Conservation (phyloP, 2,329 filamentous ascomycete genomes). For the Westerdykella sp. region DNA sequence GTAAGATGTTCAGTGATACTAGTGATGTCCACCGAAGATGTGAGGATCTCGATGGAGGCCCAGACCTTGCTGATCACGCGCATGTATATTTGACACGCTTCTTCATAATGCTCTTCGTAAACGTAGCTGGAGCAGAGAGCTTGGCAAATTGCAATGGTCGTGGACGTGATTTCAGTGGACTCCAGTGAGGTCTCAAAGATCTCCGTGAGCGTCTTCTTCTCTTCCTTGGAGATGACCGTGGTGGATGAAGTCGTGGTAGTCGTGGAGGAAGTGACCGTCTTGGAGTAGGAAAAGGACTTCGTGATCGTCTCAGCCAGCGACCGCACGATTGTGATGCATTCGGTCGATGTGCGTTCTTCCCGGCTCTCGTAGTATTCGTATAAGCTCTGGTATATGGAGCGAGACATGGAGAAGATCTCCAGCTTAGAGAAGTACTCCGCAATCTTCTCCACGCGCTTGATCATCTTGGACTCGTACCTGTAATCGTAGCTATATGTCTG, state of each 20-base stretch:
- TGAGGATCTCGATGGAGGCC: conserved; percentile 30
- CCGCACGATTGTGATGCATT: conserved; percentile 19
- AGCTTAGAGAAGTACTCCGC: conserved; percentile 13
- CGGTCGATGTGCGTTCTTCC: conserved; percentile 19
- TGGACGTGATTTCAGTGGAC: conserved; percentile 13
- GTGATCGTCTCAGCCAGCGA: conserved; percentile 20
- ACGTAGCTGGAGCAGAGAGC: conserved; percentile 19
- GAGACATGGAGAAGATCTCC: conserved; percentile 15
- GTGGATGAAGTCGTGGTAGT: conserved; percentile 8
- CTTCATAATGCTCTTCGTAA: conserved; percentile 16
- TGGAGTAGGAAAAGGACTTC: conserved; percentile 12
- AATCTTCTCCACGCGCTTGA: conserved; percentile 14
- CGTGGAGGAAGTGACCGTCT: conserved; percentile 6
- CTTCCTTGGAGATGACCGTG: conserved; percentile 12
- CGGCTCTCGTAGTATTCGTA: conserved; percentile 20
- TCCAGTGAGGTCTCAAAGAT: conserved; percentile 17
- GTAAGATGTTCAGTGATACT: conserved; percentile 56
- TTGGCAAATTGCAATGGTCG: conserved; percentile 16
- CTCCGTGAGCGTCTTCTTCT: conserved; percentile 13
- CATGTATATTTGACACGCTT: conserved; percentile 17
- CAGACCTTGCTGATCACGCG: conserved; percentile 18
- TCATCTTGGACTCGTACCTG: conserved; percentile 17
- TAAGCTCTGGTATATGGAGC: conserved; percentile 19
- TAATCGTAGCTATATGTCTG: conserved; percentile 16
- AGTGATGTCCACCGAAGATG: conserved; percentile 37